Evolutionary conservation across 306 rosid species (phyloP).

Genomic region (Ormosia semicastrata): DNA sequence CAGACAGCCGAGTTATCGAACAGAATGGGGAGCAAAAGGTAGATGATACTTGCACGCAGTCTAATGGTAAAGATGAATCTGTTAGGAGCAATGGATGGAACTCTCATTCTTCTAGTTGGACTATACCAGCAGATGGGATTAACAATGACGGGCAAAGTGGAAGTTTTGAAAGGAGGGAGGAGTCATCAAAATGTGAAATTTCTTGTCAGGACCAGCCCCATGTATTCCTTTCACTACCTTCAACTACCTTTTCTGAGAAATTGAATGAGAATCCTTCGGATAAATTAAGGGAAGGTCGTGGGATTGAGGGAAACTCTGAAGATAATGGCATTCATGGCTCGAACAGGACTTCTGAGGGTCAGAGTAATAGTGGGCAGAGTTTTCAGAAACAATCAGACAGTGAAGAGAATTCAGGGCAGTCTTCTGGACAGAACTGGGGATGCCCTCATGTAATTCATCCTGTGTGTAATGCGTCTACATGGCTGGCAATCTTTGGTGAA

Average conservation of each 20-base stretch:
- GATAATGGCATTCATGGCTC: slow-evolving; percentile 49
- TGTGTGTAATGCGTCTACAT: slow-evolving; percentile 44
- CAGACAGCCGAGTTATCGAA: slow-evolving; percentile 31
- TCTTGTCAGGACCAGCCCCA: slow-evolving; percentile 38
- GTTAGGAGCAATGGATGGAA: slow-evolving; percentile 45
- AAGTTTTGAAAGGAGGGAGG: slow-evolving; percentile 33
- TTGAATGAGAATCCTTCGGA: slow-evolving; percentile 29
- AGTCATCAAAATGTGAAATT: slow-evolving; percentile 41
- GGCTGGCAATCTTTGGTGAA: slow-evolving; percentile 65
- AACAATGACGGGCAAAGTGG: slow-evolving; percentile 44
- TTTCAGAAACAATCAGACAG: slow-evolving; percentile 61
- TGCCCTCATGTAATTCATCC: slow-evolving; percentile 40
- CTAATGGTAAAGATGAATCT: slow-evolving; percentile 47
- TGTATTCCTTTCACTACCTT: slow-evolving; percentile 42
- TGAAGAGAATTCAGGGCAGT: slow-evolving; percentile 73
- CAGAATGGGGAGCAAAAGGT: slow-evolving; percentile 38
- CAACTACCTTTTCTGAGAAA: slow-evolving; percentile 41
- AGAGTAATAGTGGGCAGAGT: slow-evolving; percentile 44
- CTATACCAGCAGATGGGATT: slow-evolving; percentile 49
- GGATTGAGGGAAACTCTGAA: slow-evolving; percentile 31
- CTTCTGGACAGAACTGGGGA: slow-evolving; percentile 71
- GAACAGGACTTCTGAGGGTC: slow-evolving; percentile 45
- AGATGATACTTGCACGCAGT: slow-evolving; percentile 36
- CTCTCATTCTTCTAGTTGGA: slow-evolving; percentile 46
- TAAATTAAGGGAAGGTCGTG: slow-evolving; percentile 42